Evolutionary conservation across 2,329 filamentous ascomycete species (phyloP), one percentile per base, ranked within the genome.

Genomic region (Penicillium sp.): DNA sequence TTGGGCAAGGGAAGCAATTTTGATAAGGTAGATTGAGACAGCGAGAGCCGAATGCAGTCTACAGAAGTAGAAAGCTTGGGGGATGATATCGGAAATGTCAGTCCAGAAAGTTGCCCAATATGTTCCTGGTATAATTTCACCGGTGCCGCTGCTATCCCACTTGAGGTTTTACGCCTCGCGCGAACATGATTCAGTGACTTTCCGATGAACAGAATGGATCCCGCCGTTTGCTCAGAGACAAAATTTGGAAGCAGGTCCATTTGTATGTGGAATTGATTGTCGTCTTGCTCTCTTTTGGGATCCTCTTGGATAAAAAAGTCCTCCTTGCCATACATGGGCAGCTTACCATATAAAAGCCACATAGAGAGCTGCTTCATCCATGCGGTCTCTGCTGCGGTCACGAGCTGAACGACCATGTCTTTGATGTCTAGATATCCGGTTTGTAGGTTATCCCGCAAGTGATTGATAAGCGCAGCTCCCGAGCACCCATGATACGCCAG

Each of bases 381-480:
- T 8, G 92, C 89, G 26, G 85, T 89, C 75, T 99, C 93, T 0
- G 92, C 92, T 19, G 91, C 79, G 13, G 79, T 83, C n/a, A 91
- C 83, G 31, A 97, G 77, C 54, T 87, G 85, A 59, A 86, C 76
- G 0, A 91, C 88, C 34, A 90, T 87, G 54, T 86, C 84, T 68
- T 93, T 91, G 51, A 99, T 86, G 67, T 97, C 92, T 7, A 85
- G 80, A 72, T 95, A 97, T 13, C 94, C 94, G 6, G 93, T 97
- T 70, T 91, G 89, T 51, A 91, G 80, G 73, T 93, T 90, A 13
- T 79, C 76, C 28, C 91, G 83, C 48, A 97, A 75, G 54, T 84
- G 84, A 70, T 97, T 84, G 61, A 97, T 93, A 37, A 96, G 77
- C 46, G 80, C 80, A 9, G 90, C 87, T 0, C 90, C 91, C 1